These are phyloP conservation scores for Chrysoporthe cubensis DNA, from an alignment of 2,329 filamentous ascomycete species.

Conservation along the genomic window DNA sequence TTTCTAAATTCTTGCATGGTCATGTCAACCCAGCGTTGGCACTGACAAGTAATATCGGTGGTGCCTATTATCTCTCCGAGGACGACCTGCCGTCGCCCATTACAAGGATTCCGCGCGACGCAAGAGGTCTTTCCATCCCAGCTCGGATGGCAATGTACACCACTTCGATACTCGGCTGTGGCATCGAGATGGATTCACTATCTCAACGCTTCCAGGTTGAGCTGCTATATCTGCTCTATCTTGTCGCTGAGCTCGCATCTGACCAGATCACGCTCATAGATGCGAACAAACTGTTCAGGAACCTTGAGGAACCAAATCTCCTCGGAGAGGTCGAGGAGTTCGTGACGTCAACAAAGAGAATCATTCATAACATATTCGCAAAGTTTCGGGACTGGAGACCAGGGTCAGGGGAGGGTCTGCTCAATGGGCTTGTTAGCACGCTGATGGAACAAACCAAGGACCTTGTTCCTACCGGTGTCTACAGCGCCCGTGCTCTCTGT, in stretches of 20 bases:
- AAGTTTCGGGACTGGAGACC: slow-evolving; percentile 44
- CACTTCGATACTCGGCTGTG: slow-evolving; percentile 56
- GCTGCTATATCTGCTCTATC: slow-evolving; percentile 53
- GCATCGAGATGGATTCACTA: slow-evolving; percentile 44
- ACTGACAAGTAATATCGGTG: slow-evolving; percentile 73
- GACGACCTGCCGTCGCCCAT: slow-evolving; percentile 21
- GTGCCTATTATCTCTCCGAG: slow-evolving; percentile 65
- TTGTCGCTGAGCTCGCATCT: slow-evolving; percentile 55
- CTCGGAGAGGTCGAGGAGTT: slow-evolving; percentile 48
- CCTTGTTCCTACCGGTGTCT: slow-evolving; percentile 50
- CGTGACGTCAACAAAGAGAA: slow-evolving; percentile 44
- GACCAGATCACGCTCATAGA: slow-evolving; percentile 57
- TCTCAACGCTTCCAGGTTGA: slow-evolving; percentile 51
- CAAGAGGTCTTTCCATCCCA: slow-evolving; percentile 71
- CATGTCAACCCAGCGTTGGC: slow-evolving; percentile 67
- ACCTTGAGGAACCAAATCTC: slow-evolving; percentile 41
- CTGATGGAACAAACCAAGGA: slow-evolving; percentile 49
- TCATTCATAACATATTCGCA: slow-evolving; percentile 41
- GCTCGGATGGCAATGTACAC: slow-evolving; percentile 77
- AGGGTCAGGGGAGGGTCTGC: slow-evolving; percentile 38
- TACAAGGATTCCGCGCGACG: slow-evolving; percentile 55
- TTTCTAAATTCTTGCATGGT: slow-evolving; percentile 58
- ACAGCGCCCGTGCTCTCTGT: slow-evolving; percentile 56
- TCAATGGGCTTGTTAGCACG: slow-evolving; percentile 48
- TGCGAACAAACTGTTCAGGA: slow-evolving; percentile 51